Percentiles rank a stretch among this genome's conserved stretches.
Evolutionary conservation across 371 early-diverging fungal species (phyloP).

Genomic region (Quaeritorhiza haematococci): DNA sequence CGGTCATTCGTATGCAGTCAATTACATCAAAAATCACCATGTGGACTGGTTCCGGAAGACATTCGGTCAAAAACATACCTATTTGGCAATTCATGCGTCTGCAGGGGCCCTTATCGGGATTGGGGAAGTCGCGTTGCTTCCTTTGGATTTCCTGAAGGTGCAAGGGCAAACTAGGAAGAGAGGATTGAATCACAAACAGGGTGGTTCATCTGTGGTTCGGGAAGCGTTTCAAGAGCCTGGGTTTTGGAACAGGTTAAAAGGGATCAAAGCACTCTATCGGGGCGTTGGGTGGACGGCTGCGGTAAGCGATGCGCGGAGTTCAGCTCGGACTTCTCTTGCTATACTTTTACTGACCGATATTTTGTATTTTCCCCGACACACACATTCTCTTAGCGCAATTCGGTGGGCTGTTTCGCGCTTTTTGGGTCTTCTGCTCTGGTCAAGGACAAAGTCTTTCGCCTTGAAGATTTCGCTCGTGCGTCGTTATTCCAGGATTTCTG

Average conservation of each 20-base stretch:
- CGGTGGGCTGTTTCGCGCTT: constrained; percentile 95
- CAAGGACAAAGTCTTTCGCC: constrained; percentile 84
- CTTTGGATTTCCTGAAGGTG: constrained; percentile 95
- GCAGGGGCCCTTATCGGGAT: constrained; percentile 93
- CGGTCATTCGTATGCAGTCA: constrained; percentile 94
- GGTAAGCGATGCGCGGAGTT: too few species aligned
- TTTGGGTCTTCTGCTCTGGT: constrained; percentile 93
- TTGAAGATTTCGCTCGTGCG: constrained; percentile 88
- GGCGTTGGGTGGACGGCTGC: background rate
- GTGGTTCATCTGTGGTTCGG: too few species aligned
- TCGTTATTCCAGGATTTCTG: constrained; percentile 96
- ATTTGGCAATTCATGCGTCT: constrained; percentile 92
- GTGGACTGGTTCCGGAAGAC: constrained; percentile 61
- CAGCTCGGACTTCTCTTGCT: too few species aligned
- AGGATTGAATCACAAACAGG: too few species aligned
- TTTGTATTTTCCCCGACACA: too few species aligned
- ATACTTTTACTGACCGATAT: too few species aligned
- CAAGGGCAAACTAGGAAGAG: too few species aligned
- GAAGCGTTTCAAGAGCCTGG: too few species aligned
- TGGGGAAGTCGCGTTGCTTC: constrained; percentile 93
- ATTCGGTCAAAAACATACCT: constrained; percentile 88
- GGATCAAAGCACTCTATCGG: background rate
- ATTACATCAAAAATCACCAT: constrained; percentile 81
- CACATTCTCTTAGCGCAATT: too few species aligned
- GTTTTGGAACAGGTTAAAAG: too few species aligned